Conservation (phyloP, 2,329 filamentous ascomycete genomes). For the Lecanicillium sp. region DNA sequence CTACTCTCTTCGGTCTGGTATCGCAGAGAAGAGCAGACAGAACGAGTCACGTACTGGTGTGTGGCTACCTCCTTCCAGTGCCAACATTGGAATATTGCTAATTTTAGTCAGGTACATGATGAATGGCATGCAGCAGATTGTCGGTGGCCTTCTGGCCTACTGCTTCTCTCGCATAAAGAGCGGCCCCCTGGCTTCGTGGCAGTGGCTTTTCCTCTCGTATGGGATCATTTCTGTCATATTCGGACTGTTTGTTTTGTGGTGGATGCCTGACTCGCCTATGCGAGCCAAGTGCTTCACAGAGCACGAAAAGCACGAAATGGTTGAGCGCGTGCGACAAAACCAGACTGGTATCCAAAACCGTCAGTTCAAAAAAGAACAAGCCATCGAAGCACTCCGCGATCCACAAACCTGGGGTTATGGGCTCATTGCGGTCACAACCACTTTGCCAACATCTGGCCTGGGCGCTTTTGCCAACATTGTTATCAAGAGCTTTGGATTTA, state of each 20-base stretch:
- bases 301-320: conserved; percentile 55
- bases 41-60: conserved; percentile 60
- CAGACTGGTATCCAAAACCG: conserved; percentile 54
- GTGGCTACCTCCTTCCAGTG: not conserved
- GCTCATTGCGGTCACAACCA: conserved; percentile 61
- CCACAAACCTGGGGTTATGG: conserved; percentile 60
- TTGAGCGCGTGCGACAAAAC: conserved; percentile 51
- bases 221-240: conserved; percentile 55
- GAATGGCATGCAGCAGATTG: conserved; percentile 66
- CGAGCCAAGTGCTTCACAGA: conserved; percentile 61
- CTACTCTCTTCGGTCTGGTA: conserved; percentile 65
- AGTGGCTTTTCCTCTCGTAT: conserved; percentile 59
- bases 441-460: conserved; percentile 63
- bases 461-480: conserved; percentile 69
- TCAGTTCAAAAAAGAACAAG: conserved; percentile 36
- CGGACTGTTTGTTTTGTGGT: conserved; percentile 54
- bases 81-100: not conserved
- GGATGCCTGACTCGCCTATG: conserved; percentile 64
- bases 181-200: conserved; percentile 54
- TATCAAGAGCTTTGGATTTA: conserved; percentile 61
- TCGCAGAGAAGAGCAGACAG: conserved; percentile 57
- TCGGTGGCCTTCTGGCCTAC: conserved; percentile 62
- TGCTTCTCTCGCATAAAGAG: conserved; percentile 46
- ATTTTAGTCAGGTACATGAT: conserved; percentile 50
- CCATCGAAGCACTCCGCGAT: conserved; percentile 47